Conservation (phyloP, 768 basidiomycete species). For the Trametes cingulata region DNA sequence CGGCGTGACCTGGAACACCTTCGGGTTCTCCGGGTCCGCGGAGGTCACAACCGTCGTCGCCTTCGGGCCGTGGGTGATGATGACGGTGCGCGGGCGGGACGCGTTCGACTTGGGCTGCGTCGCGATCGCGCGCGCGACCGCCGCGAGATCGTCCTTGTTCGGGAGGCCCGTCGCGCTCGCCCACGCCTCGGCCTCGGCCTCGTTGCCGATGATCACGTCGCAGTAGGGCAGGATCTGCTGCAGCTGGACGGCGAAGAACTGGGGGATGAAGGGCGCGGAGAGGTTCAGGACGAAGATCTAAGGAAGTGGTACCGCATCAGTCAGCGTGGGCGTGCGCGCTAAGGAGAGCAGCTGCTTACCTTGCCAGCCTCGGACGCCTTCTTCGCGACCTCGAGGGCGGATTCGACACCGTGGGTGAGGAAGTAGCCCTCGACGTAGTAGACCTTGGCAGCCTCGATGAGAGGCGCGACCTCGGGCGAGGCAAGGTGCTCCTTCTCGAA, state of each 20-base stretch:
- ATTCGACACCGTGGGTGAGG: constrained; percentile 86
- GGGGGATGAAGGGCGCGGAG: constrained; percentile 95
- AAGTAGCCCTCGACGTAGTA: constrained; percentile 98
- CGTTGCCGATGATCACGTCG: constrained; percentile 95
- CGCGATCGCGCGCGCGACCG: constrained; percentile 79
- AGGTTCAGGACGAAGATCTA: constrained; percentile 91
- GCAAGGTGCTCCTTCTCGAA: constrained; percentile 82
- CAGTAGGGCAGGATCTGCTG: constrained; percentile 79
- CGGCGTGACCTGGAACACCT: constrained; percentile 57
- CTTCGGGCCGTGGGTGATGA: constrained; percentile 89
- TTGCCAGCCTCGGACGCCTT: constrained; percentile 75
- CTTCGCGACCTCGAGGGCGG: constrained; percentile 72
- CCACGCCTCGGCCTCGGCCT: constrained; percentile 89
- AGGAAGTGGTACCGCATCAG: not conserved
- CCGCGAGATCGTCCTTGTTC: constrained; percentile 61
- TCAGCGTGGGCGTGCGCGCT: not conserved
- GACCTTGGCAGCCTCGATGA: constrained; percentile 78
- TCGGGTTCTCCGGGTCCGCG: constrained; percentile 52
- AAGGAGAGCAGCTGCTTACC: constrained; percentile 41
- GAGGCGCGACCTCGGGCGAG: constrained; percentile 69
- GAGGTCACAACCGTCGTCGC: constrained; percentile 76
- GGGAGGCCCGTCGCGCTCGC: constrained; percentile 71
- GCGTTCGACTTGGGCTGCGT: constrained; percentile 71
- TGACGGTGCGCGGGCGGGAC: constrained; percentile 73
- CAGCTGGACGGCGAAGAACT: constrained; percentile 87